Percentiles rank a stretch among this genome's conserved stretches.
phyloP scores from a whole-genome alignment of 352 stramenopile species.

The Pythium sp. region DNA sequence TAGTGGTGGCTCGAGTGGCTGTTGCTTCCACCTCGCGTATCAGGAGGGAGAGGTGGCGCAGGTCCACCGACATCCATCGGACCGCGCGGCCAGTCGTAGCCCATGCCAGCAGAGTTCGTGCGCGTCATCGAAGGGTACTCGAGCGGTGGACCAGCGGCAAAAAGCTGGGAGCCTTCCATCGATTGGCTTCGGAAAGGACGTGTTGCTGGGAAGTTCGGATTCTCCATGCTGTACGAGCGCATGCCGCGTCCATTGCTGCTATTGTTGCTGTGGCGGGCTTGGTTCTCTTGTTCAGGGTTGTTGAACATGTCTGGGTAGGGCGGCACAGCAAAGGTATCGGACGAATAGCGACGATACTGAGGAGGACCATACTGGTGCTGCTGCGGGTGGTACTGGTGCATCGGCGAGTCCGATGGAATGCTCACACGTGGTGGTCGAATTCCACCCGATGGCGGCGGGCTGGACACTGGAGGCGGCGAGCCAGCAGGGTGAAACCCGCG shows the following conservation, averaged over 20 bases:
- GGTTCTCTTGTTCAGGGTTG: slow-evolving; percentile 47
- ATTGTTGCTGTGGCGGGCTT: slow-evolving; percentile 34
- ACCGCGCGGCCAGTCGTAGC: slow-evolving; percentile 63
- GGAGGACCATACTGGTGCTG: slow-evolving; percentile 30
- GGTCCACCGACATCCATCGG: slow-evolving; percentile 30
- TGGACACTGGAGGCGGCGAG: slow-evolving; percentile 31
- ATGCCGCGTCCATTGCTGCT: slow-evolving; percentile 41
- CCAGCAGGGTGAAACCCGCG: slow-evolving; percentile 45
- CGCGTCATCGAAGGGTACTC: slow-evolving; percentile 62
- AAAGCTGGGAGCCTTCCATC: slow-evolving; percentile 67
- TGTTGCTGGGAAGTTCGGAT: slow-evolving; percentile 45
- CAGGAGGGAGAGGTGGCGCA: slow-evolving; percentile 62
- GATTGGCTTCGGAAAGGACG: slow-evolving; percentile 70
- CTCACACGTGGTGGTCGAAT: slow-evolving; percentile 65
- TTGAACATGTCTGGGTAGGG: slow-evolving; percentile 63
- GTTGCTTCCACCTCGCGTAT: slow-evolving; percentile 26
- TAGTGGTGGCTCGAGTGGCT: slow-evolving; percentile 28
- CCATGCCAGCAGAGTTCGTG: slow-evolving; percentile 55
- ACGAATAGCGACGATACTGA: slow-evolving; percentile 72
- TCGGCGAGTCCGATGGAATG: slow-evolving; percentile 63
- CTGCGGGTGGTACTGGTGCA: slow-evolving; percentile 49
- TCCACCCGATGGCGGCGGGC: slow-evolving; percentile 28
- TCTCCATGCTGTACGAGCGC: slow-evolving; percentile 80
- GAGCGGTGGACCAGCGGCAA: slow-evolving; percentile 36
- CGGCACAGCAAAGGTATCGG: slow-evolving; percentile 56